These are phyloP conservation scores for Geum urbanum DNA, from an alignment of 306 rosid genomes.

Conservation along the genomic window DNA sequence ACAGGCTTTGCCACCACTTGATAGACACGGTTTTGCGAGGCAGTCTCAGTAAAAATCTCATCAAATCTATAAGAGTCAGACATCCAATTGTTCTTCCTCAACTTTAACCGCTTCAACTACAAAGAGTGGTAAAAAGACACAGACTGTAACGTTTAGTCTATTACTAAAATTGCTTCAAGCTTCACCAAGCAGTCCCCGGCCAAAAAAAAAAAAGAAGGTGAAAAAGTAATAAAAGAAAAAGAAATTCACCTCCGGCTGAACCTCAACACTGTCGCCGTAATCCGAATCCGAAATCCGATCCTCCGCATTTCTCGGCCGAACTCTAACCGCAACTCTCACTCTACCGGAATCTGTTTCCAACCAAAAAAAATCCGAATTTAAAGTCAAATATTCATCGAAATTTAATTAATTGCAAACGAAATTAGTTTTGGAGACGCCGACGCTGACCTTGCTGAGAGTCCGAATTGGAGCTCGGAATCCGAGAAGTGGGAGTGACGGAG, in stretches of 20 bases:
- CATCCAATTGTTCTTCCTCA: slow-evolving; percentile 67
- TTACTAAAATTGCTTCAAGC: neutral
- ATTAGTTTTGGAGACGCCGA: neutral
- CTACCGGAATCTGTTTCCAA: slow-evolving; percentile 41
- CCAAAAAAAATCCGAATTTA: no score
- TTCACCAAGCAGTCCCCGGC: no score
- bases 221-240: neutral
- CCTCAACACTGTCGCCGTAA: slow-evolving; percentile 50
- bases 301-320: slow-evolving; percentile 54
- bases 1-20: slow-evolving; percentile 71
- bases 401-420: neutral
- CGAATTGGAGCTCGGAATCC: slow-evolving; percentile 35
- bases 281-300: slow-evolving; percentile 51
- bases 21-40: slow-evolving; percentile 62
- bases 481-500: slow-evolving; percentile 40
- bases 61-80: slow-evolving; percentile 63
- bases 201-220: no score
- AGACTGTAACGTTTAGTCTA: neutral
- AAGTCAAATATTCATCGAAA: neutral
- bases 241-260: slow-evolving; percentile 60
- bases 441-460: slow-evolving; percentile 37
- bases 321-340: slow-evolving; percentile 64
- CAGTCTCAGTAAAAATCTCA: slow-evolving; percentile 56
- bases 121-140: neutral
- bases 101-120: slow-evolving; percentile 59